These are phyloP conservation scores for Phaeotremella skinneri DNA, from an alignment of 768 basidiomycete genomes.

Conservation along the genomic window DNA sequence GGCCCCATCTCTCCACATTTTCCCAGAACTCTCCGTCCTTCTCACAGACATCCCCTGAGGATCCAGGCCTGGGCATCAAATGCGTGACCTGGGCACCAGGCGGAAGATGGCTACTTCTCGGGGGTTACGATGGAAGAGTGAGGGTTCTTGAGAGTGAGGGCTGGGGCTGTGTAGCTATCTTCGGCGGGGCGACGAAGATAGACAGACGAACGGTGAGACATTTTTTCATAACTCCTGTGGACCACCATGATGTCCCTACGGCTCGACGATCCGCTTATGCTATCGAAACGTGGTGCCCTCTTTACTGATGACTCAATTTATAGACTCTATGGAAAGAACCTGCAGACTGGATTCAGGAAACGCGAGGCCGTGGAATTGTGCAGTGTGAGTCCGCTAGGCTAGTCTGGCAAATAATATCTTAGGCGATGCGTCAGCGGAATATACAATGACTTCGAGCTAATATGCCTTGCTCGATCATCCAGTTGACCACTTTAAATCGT, in stretches of 20 bases:
- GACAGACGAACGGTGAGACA: slow-evolving; percentile 30
- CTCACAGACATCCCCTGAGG: slow-evolving; percentile 49
- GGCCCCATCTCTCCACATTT: slow-evolving; percentile 44
- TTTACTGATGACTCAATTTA: slow-evolving; percentile 8
- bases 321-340: slow-evolving; percentile 87
- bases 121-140: slow-evolving; percentile 88
- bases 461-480: background rate
- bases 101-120: slow-evolving; percentile 74
- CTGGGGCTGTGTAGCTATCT: slow-evolving; percentile 44
- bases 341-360: slow-evolving; percentile 74
- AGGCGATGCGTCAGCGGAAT: slow-evolving; percentile 39
- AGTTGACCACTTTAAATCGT: slow-evolving; percentile 32
- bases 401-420: background rate
- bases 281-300: background rate
- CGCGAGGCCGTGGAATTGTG: slow-evolving; percentile 79
- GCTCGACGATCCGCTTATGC: no score
- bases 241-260: background rate
- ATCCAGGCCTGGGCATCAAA: slow-evolving; percentile 81
- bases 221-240: background rate
- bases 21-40: slow-evolving; percentile 31
- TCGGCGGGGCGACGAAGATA: slow-evolving; percentile 14
- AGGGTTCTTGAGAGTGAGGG: slow-evolving; percentile 47
- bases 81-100: slow-evolving; percentile 80
- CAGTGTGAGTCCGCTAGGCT: slow-evolving; percentile 60
- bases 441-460: background rate